These are phyloP conservation scores for Elaeis oleifera DNA, from an alignment of 202 grass and related monocot species.

Conservation along the genomic window DNA sequence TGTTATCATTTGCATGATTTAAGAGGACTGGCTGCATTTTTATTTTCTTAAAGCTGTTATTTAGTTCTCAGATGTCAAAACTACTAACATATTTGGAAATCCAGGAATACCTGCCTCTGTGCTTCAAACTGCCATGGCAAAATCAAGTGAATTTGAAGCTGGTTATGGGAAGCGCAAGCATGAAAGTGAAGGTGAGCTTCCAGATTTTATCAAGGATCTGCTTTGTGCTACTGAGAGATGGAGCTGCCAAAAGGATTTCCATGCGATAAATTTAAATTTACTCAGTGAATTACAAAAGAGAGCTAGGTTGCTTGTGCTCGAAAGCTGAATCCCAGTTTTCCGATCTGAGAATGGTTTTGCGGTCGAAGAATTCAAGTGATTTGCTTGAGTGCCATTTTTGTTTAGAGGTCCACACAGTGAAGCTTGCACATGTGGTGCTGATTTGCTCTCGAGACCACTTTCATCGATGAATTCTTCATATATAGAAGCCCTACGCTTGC, in stretches of 20 bases:
- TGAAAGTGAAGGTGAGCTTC: constrained; percentile 20
- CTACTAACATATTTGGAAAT: constrained; percentile 11
- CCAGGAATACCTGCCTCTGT: constrained; percentile 69
- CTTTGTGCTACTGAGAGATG: constrained; percentile 23
- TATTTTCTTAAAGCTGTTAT: constrained; percentile 6
- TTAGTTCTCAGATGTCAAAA: neutral
- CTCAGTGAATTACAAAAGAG: constrained; percentile 43
- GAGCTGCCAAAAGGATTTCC: constrained; percentile 17
- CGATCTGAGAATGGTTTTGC: too few species aligned
- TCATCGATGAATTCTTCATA: too few species aligned
- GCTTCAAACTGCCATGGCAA: constrained; percentile 59
- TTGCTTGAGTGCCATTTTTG: too few species aligned
- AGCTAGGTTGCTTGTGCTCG: constrained; percentile 33
- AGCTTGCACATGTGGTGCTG: too few species aligned
- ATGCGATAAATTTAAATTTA: constrained; percentile 28
- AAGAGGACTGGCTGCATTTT: neutral
- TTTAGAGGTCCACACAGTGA: too few species aligned
- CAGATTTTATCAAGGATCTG: constrained; percentile 34
- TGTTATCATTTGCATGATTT: too few species aligned
- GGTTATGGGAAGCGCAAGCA: constrained; percentile 42
- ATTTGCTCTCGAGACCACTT: too few species aligned
- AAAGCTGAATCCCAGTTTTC: constrained; percentile 16
- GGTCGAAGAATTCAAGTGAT: too few species aligned
- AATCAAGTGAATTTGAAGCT: constrained; percentile 68
- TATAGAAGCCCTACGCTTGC: too few species aligned